Evolutionary conservation across 108 stramenopile species (phyloP), one percentile per base, ranked within the genome.

Genomic region (Conticribra weissflogii): DNA sequence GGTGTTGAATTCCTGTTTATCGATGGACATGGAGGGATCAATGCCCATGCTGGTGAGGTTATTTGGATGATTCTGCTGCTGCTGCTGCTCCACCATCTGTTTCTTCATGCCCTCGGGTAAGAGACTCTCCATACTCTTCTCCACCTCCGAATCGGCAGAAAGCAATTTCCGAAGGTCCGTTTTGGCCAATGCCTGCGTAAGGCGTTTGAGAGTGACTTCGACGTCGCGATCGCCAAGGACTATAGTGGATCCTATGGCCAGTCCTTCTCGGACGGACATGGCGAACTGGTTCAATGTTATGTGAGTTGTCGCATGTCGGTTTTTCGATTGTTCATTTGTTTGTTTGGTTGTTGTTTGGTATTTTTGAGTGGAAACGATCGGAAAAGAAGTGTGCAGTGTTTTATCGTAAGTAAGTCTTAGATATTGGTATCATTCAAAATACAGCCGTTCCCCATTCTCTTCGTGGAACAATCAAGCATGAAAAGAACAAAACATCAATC

Each of bases 221-320:
- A 83, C 83, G 53, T 83, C 83, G 4, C 79, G 74, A 67, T 83
- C 83, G 24, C 83, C 83, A 32, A 83, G 71, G 2, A 83, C 83
- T 15, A 83, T 81, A 27, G 78, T 79, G 22, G 83, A 68, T 4
- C 73, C 73, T 30, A 81, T 48, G 12, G 70, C 63, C 1, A 81
- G 54, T 25, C 83, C 83, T 63, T 83, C 83, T 27, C 79, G 45
- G 0, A 83, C 76, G 17, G 76, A 72, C 58, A 64, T 69, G 0
- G 65, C 74, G 46, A 83, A 83, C 45, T 41, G 36, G 36, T 41
- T 9, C 12, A 41, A 9, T 5, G 5, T 41, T 41, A 9, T 41
- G 5, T 41, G 36, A 9, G 36, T 41, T 9, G 5, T 5, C 5
- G 36, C 12, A 12, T 41, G 36, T 9, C n/a, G n/a, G n/a, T n/a